phyloP scores from a whole-genome alignment of 1,284 basidiomycete species.

The Cryptococcus maquisensis region DNA sequence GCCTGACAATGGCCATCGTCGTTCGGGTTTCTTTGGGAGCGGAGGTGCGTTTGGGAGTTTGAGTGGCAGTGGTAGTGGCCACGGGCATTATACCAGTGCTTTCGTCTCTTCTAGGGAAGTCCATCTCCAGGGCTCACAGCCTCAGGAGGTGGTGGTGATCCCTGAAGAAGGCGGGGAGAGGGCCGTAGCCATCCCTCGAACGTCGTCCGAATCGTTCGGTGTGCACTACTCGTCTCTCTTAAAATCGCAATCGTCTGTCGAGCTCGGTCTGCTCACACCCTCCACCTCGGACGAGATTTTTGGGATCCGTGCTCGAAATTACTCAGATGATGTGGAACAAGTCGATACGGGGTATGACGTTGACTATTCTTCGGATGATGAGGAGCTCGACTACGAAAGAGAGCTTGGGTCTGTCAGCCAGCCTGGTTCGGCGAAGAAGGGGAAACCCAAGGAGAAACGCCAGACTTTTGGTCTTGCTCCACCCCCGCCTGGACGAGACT shows the following conservation, averaged over 20 bases:
- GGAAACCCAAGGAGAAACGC: neutral
- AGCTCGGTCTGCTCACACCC: conserved; percentile 18
- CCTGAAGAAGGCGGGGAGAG: neutral
- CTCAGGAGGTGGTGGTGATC: too few species aligned
- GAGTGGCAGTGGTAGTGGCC: too few species aligned
- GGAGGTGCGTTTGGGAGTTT: too few species aligned
- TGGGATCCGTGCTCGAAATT: neutral
- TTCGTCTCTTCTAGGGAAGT: too few species aligned
- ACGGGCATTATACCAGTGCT: too few species aligned
- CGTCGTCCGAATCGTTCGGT: conserved; percentile 23
- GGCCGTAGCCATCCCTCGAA: neutral
- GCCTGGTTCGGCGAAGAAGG: too few species aligned
- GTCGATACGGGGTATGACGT: neutral
- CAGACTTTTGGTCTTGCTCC: neutral
- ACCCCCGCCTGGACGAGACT: neutral
- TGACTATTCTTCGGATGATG: neutral
- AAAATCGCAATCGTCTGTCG: conserved; percentile 13
- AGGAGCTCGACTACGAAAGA: neutral
- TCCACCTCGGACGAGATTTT: neutral
- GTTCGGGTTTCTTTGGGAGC: neutral
- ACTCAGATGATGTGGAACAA: neutral
- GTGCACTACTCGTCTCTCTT: conserved; percentile 15
- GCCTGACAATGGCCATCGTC: neutral
- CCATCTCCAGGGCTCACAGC: too few species aligned
- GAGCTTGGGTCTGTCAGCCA: neutral